Evolutionary conservation across 2,329 filamentous ascomycete species (phyloP).

Genomic region (Phialocephala subalpina): DNA sequence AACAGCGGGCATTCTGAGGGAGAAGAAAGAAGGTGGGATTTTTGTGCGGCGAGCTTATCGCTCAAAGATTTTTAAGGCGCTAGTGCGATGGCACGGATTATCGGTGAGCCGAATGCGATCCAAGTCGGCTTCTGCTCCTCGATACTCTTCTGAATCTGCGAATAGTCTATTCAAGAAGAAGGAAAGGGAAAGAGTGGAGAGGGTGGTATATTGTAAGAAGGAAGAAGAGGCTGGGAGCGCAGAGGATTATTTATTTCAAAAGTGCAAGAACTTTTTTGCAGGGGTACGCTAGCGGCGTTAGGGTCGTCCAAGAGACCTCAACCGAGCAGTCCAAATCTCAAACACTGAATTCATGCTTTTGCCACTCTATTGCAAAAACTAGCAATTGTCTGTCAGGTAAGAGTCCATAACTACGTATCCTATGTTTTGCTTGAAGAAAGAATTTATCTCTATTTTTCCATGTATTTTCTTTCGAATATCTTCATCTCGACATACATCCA

Average conservation of each 20-base stretch:
- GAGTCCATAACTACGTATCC: neutral
- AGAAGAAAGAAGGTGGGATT: conserved; percentile 14
- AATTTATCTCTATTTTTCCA: neutral
- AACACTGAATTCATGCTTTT: neutral
- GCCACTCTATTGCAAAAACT: neutral
- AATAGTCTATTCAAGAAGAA: conserved; percentile 10
- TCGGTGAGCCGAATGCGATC: conserved; percentile 10
- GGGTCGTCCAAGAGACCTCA: neutral
- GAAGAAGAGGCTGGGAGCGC: neutral
- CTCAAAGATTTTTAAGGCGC: conserved; percentile 22
- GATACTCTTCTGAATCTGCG: conserved; percentile 1
- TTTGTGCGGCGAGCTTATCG: conserved; percentile 24
- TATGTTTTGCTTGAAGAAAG: neutral
- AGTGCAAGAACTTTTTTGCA: conserved; percentile 7
- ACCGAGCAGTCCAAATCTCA: neutral
- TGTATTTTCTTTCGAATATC: neutral
- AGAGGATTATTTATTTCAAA: neutral
- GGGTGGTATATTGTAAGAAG: neutral
- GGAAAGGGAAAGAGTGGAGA: neutral
- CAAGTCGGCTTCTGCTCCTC: neutral
- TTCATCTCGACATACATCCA: neutral
- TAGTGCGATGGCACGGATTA: conserved; percentile 4
- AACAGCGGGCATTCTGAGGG: conserved; percentile 36
- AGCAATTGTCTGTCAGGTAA: neutral
- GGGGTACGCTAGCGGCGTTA: neutral